Conservation (phyloP, 1,139 yeast species). For the Lodderomyces theae region DNA sequence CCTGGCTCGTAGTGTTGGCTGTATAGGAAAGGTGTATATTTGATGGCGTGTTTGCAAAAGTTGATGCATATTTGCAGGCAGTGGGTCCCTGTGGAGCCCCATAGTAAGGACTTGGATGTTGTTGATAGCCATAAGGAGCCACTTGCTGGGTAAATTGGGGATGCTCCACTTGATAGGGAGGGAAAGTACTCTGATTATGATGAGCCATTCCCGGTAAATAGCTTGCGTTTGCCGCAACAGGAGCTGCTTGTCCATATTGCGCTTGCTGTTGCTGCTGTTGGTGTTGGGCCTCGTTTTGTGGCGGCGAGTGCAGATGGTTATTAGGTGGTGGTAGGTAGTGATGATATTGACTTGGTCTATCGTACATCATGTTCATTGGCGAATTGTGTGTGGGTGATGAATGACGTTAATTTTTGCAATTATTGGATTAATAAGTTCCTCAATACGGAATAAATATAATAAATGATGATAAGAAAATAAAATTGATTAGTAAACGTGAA, state of each 20-base stretch:
- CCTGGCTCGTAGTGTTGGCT: neutral
- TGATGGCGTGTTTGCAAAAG: too few species aligned
- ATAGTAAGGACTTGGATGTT: neutral
- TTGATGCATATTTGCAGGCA: neutral
- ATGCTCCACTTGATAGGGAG: neutral
- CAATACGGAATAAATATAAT: too few species aligned
- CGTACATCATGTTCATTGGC: neutral
- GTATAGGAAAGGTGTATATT: neutral
- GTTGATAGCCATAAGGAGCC: neutral
- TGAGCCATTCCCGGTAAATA: neutral
- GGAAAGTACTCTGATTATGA: neutral
- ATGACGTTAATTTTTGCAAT: too few species aligned
- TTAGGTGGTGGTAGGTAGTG: constrained; percentile 1
- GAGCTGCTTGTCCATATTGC: too few species aligned
- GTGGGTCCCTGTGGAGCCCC: neutral
- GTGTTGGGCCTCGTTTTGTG: constrained; percentile 2
- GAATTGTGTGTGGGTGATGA: too few species aligned
- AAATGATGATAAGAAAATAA: too few species aligned
- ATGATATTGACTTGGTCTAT: neutral
- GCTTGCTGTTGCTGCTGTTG: constrained; percentile 7
- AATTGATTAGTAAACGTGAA: too few species aligned
- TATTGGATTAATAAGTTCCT: too few species aligned
- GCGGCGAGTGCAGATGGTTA: constrained; percentile 1
- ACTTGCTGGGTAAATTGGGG: neutral
- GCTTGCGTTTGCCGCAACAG: neutral